These are phyloP conservation scores for Botrytis deweyae DNA, from an alignment of 2,329 filamentous ascomycete species.

Conservation along the genomic window DNA sequence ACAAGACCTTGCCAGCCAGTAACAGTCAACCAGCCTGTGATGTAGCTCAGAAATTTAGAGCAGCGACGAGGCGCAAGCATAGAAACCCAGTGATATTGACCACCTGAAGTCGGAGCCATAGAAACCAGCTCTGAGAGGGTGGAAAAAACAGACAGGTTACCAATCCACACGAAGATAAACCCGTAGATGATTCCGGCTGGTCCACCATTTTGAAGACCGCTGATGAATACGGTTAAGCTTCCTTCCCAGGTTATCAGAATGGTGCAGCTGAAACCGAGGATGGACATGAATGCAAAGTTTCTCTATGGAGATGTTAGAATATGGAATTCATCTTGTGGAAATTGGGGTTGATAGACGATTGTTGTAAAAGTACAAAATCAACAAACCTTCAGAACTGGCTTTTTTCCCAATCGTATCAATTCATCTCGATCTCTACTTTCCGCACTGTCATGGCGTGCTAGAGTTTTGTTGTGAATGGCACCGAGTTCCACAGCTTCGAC, in stretches of 20 bases:
- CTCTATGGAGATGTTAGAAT: constrained; percentile 29
- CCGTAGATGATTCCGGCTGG: constrained; percentile 43
- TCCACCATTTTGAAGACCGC: constrained; percentile 18
- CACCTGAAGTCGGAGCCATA: constrained; percentile 53
- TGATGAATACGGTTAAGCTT: constrained; percentile 3
- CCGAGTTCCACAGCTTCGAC: constrained; percentile 2
- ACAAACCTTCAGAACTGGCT: constrained; percentile 18
- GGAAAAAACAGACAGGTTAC: constrained; percentile 28
- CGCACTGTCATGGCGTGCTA: not conserved
- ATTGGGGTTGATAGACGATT: not conserved
- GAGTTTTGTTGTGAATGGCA: not conserved
- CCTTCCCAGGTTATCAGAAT: constrained; percentile 46
- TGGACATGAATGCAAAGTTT: constrained; percentile 44
- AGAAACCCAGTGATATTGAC: constrained; percentile 58
- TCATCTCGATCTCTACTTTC: constrained; percentile 6
- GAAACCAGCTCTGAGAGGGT: constrained; percentile 4
- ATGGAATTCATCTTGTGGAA: not conserved
- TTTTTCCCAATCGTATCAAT: constrained; percentile 10
- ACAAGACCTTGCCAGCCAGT: constrained; percentile 11
- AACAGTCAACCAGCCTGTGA: constrained; percentile 33
- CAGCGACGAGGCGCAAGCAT: constrained; percentile 48
- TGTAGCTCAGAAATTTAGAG: constrained; percentile 55
- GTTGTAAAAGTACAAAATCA: too few species aligned
- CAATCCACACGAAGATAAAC: constrained; percentile 39
- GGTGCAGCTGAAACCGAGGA: constrained; percentile 45